These are phyloP conservation scores for Dendrostoma leiphaemia DNA, from an alignment of 2,329 filamentous ascomycete genomes.

Conservation along the genomic window DNA sequence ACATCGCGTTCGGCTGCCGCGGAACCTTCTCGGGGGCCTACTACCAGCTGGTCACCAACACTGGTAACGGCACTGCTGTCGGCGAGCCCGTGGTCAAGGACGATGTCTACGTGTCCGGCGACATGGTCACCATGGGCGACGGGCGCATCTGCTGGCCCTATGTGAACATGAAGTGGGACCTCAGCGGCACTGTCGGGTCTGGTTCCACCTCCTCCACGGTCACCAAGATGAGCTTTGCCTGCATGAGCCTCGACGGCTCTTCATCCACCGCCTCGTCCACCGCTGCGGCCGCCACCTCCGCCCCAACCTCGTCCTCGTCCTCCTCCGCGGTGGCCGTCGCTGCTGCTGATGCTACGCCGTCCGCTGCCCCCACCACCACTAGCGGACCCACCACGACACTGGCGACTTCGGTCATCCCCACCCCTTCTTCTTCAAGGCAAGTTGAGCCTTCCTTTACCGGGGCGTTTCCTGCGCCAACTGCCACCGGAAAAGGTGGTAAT, in stretches of 20 bases:
- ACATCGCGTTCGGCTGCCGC: slow-evolving; percentile 57
- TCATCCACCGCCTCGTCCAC: background rate
- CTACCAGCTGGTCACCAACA: slow-evolving; percentile 55
- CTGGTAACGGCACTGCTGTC: slow-evolving; percentile 50
- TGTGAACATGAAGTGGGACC: slow-evolving; percentile 52
- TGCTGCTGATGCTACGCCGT: background rate
- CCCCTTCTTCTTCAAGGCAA: no score
- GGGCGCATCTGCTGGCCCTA: slow-evolving; percentile 62
- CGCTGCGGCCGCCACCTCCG: background rate
- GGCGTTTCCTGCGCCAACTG: no score
- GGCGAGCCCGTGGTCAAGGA: slow-evolving; percentile 48
- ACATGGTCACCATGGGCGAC: slow-evolving; percentile 60
- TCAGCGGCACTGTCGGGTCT: slow-evolving; percentile 23
- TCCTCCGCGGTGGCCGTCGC: background rate
- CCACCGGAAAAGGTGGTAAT: no score
- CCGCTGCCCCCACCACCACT: background rate
- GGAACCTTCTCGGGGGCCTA: slow-evolving; percentile 58
- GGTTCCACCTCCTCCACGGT: slow-evolving; percentile 29
- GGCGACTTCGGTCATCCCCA: no score
- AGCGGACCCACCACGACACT: background rate
- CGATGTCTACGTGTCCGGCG: slow-evolving; percentile 58
- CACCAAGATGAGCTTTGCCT: slow-evolving; percentile 54
- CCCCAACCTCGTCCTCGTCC: background rate
- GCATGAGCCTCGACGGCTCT: slow-evolving; percentile 28
- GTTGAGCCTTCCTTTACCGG: no score